Evolutionary conservation across 2,329 filamentous ascomycete species (phyloP).

Genomic region (Penicillium sp.): DNA sequence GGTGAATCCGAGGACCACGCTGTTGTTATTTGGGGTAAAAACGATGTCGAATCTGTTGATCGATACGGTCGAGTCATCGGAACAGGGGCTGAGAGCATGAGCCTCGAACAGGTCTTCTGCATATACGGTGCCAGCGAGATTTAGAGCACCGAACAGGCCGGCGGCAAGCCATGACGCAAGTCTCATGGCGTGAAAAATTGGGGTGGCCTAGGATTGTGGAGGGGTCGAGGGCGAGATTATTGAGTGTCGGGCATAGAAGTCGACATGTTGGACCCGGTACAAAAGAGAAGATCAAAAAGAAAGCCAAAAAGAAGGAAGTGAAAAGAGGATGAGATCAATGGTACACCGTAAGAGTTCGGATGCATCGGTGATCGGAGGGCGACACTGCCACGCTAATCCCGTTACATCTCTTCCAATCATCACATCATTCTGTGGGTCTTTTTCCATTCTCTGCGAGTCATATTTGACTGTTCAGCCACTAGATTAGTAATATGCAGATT

Average conservation of each 20-base stretch:
- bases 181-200: conserved; percentile 10
- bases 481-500: neutral
- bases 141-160: conserved; percentile 9
- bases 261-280: neutral
- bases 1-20: conserved; percentile 54
- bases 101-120: conserved; percentile 16
- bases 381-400: conserved; percentile 1
- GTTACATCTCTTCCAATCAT: neutral
- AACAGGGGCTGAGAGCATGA: conserved; percentile 16
- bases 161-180: conserved; percentile 12
- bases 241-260: neutral
- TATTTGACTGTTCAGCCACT: neutral
- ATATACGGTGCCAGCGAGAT: conserved; percentile 7
- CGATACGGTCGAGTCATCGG: conserved; percentile 13
- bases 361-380: neutral
- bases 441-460: neutral
- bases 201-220: neutral
- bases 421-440: neutral
- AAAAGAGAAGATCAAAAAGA: neutral
- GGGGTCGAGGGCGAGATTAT: neutral
- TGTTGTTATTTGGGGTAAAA: conserved; percentile 45
- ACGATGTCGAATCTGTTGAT: conserved; percentile 31
- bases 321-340: neutral
- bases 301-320: neutral
- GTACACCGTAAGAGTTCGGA: neutral